A percentile compares a stretch with the other conserved stretches of the same genome.
phyloP scores from a whole-genome alignment of 208 protist species.

The Crithidia expoeki region DNA sequence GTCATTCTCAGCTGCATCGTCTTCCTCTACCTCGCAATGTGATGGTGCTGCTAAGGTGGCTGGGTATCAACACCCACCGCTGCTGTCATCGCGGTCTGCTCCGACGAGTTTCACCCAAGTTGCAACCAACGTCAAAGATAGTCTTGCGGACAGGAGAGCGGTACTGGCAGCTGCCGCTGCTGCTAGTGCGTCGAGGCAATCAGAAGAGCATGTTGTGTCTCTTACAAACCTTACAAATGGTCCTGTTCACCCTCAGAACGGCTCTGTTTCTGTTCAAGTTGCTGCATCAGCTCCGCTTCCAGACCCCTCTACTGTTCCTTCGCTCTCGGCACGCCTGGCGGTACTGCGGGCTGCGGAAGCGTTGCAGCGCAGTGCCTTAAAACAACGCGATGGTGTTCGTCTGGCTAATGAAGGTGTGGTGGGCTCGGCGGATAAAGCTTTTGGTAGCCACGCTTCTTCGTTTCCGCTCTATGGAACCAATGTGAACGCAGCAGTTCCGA shows the following conservation, averaged over 20 bases:
- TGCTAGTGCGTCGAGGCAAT: background rate
- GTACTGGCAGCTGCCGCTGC: background rate
- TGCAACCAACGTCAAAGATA: background rate
- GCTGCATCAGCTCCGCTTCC: slow-evolving; percentile 1
- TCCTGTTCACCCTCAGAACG: too few species aligned
- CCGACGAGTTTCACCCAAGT: background rate
- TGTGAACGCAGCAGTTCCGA: too few species aligned
- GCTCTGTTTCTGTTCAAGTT: background rate
- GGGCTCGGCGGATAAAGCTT: background rate
- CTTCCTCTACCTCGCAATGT: background rate
- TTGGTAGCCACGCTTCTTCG: background rate
- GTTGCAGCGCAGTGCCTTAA: slow-evolving; percentile 4
- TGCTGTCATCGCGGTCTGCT: too few species aligned
- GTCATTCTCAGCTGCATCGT: background rate
- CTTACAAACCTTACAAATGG: background rate
- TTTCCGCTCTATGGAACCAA: too few species aligned
- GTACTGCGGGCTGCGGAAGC: slow-evolving; percentile 26
- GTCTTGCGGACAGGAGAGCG: background rate
- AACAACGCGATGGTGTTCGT: background rate
- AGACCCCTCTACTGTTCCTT: slow-evolving; percentile 5
- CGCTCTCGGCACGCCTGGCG: slow-evolving; percentile 28
- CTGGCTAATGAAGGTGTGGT: background rate
- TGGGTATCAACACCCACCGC: too few species aligned
- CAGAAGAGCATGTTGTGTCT: background rate
- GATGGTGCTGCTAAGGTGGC: background rate